Evolutionary conservation across 2,329 filamentous ascomycete species (phyloP), one percentile per base, ranked within the genome.

Genomic region (Ophiostoma sp.): DNA sequence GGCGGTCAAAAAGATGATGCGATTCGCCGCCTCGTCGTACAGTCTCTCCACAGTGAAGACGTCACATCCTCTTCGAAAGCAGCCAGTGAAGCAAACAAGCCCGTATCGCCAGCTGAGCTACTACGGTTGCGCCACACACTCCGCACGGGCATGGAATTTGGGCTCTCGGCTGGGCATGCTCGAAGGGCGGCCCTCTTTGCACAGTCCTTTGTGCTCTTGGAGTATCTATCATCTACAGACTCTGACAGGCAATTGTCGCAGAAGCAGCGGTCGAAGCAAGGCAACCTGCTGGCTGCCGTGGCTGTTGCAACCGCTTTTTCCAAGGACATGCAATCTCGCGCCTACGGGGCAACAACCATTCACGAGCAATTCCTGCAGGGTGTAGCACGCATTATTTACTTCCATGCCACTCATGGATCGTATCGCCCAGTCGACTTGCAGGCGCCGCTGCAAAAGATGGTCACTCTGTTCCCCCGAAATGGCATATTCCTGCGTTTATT

Each of bases 401-500:
- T 89, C 75, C 91, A 97, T 80, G 85, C 90, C 52, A 86, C 84
- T 1, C 85, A 86, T 75, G 88, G 88, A 3, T 87, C 91, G 2
- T 94, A 92, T 81, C 90, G 91, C 70, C 91, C 93, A 4, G 83
- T 85, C 0, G 85, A 90, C 22, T 80, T 97, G 45, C 90, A 92
- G 59, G 82, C 86, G 8, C 83, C 90, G 15, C 82, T 97, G 0
- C 82, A 84, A 4, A 82, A 84, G 1, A 92, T 91, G 75, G 84
- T 96, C 28, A 77, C 78, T 0, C 79, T 83, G 7, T 97, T 94
- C 79, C 93, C 94, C 0, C 84, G 85, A 68, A 98, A 97, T 82
- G 92, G 90, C 1, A 85, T 93, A 6, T 91, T 98, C 75, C 85
- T 97, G 0, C 85, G 87, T 0, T 82, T 96, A 0, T 92, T 92